Conservation (phyloP, 352 stramenopile genomes). For the Phytophthora ramorum region DNA sequence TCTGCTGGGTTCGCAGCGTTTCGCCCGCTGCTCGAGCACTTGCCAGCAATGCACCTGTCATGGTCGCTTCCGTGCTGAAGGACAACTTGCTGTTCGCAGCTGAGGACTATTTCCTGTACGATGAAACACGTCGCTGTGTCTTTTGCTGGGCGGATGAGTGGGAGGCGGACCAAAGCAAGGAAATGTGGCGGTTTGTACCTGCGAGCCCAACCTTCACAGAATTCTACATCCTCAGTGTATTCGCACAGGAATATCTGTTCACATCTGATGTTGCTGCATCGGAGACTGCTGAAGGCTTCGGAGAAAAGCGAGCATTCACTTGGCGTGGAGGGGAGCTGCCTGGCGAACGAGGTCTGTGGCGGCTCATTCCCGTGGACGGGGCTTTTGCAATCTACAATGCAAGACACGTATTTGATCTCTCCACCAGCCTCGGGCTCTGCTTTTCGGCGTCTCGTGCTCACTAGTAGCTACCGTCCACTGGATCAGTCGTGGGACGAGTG, state of each 20-base stretch:
- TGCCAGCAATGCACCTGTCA: slow-evolving; percentile 41
- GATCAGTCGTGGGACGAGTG: slow-evolving; percentile 27
- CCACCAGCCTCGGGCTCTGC: slow-evolving; percentile 12
- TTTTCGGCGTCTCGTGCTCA: slow-evolving; percentile 21
- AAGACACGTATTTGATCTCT: slow-evolving; percentile 29
- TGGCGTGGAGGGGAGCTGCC: slow-evolving; percentile 29
- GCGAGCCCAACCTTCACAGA: slow-evolving; percentile 25
- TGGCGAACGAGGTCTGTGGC: slow-evolving; percentile 19
- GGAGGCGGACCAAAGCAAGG: slow-evolving; percentile 43
- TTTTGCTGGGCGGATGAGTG: slow-evolving; percentile 48
- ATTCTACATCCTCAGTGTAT: slow-evolving; percentile 32
- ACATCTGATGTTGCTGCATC: slow-evolving; percentile 18
- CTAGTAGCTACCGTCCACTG: slow-evolving; percentile 25
- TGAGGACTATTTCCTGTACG: slow-evolving; percentile 32
- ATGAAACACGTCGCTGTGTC: slow-evolving; percentile 44
- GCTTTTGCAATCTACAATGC: slow-evolving; percentile 29
- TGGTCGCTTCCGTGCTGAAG: slow-evolving; percentile 24
- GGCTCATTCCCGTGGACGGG: slow-evolving; percentile 19
- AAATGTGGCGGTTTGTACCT: slow-evolving; percentile 39
- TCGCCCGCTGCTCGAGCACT: slow-evolving; percentile 39
- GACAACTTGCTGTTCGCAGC: slow-evolving; percentile 40
- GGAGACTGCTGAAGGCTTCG: slow-evolving; percentile 16
- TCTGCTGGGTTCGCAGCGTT: slow-evolving; percentile 32
- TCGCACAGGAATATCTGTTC: slow-evolving; percentile 25
- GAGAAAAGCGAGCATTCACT: slow-evolving; percentile 18